phyloP scores from a whole-genome alignment of 2,329 filamentous ascomycete species.

The Aspergillus carbonarius region DNA sequence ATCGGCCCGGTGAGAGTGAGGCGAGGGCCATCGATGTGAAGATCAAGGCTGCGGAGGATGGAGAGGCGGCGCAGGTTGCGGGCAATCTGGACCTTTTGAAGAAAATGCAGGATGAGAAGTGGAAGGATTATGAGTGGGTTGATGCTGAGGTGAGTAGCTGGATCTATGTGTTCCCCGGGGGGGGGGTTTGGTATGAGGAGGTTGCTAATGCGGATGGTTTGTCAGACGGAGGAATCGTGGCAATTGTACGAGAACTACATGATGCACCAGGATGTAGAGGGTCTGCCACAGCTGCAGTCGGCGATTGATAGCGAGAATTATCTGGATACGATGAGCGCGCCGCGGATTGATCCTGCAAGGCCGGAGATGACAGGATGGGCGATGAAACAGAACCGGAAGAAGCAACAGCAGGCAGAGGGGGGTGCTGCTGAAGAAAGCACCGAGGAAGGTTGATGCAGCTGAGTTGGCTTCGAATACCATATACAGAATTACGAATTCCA shows the following conservation, averaged over 20 bases:
- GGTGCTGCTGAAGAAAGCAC: conserved; percentile 19
- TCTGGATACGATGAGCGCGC: conserved; percentile 62
- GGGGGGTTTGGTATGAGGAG: neutral
- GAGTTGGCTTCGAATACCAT: neutral
- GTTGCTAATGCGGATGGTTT: conserved; percentile 14
- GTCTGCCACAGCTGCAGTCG: conserved; percentile 52
- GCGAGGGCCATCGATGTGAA: conserved; percentile 83
- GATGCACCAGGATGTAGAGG: conserved; percentile 51
- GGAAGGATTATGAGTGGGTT: conserved; percentile 75
- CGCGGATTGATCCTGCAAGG: conserved; percentile 46
- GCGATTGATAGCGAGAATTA: conserved; percentile 59
- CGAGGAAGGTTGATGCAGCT: conserved; percentile 15
- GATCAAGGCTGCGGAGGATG: conserved; percentile 72
- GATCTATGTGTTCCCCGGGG: neutral
- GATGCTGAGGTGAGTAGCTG: conserved; percentile 63
- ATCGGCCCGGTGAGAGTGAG: conserved; percentile 49
- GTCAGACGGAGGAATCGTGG: conserved; percentile 67
- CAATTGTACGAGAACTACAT: conserved; percentile 72
- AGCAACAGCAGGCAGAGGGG: conserved; percentile 26
- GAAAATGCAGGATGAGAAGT: conserved; percentile 75
- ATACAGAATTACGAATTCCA: neutral
- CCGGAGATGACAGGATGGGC: conserved; percentile 47
- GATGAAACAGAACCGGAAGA: conserved; percentile 44
- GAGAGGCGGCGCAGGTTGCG: conserved; percentile 61
- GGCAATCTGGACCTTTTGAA: conserved; percentile 76